A percentile compares a stretch with the other conserved stretches of the same genome.
Conservation (phyloP, 495 filamentous ascomycete species). For the Aspergillus wentii region DNA sequence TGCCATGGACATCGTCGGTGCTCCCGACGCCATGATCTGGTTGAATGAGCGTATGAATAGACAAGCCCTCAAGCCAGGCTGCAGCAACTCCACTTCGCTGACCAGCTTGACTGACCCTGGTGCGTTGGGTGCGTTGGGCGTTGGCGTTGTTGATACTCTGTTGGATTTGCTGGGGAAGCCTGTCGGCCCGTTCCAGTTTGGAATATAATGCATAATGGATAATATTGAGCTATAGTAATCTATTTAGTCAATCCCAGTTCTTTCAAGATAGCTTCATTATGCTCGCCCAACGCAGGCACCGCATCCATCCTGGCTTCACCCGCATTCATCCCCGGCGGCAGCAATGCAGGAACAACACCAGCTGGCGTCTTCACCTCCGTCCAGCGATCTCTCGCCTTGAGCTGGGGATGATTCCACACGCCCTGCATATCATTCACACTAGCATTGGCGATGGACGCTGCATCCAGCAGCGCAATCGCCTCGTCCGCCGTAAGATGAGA, state of each 20-base stretch:
- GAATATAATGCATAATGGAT: too few species aligned
- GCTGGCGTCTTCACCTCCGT: constrained; percentile 38
- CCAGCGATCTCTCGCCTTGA: constrained; percentile 39
- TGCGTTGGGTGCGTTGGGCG: constrained; percentile 8
- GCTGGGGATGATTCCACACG: constrained; percentile 45
- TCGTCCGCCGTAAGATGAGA: constrained; percentile 21
- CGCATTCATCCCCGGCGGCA: constrained; percentile 33
- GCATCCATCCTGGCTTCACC: constrained; percentile 23
- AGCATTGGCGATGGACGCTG: constrained; percentile 40
- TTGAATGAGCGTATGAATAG: constrained; percentile 17
- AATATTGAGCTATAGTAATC: constrained; percentile 1
- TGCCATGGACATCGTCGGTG: constrained; percentile 8
- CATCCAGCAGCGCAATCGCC: constrained; percentile 25
- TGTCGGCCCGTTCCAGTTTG: constrained; percentile 1
- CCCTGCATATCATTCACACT: constrained; percentile 47
- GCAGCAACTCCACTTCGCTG: constrained; percentile 8
- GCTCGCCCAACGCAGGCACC: constrained; percentile 35
- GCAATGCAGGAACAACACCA: constrained; percentile 34
- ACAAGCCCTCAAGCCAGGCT: constrained; percentile 5
- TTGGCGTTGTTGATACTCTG: constrained; percentile 1
- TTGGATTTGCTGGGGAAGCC: constrained; percentile 1
- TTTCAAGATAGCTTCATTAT: constrained; percentile 32
- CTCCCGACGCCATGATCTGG: constrained; percentile 18
- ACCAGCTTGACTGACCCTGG: constrained; percentile 10
- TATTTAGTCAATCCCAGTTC: constrained; percentile 21